Base-by-base conservation (phyloP, 1,139 yeast genomes). In the Schizosaccharomyces versatilis region DNA sequence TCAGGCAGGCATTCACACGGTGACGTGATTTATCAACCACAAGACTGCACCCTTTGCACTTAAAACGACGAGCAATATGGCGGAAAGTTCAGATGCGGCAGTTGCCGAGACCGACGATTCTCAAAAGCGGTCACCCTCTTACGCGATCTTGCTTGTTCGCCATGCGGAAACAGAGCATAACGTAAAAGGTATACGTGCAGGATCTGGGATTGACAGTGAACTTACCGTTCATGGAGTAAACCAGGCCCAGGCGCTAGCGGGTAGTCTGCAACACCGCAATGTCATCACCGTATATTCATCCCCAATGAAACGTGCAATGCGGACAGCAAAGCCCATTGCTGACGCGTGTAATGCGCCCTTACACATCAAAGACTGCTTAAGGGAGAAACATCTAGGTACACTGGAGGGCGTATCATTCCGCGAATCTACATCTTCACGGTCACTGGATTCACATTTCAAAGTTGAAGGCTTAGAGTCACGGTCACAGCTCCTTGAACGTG, bases 201-300 rank as follows among this genome's bases (percentile, higher is more conserved):
- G 49, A 24, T n/a, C 41, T 39, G 14, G 49, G 9, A 44, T 44
- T 44, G 49, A 44, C 49, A 44, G 49, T 8, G 49, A 44, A 44
- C 32, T 44, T 14, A 44, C 49, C 7, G 32, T 44, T 2, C 49
- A 44, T 14, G 49, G 49, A 10, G 19, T 10, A 19, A 44, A 44
- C n/a, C 49, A 44, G 19, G 49, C 49, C 19, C 19, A 44, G 14
- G 32, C 19, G n/a, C 49, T 44, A 17, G 49, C 49, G 8, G 19
- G 32, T 7, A 19, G 38, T 44, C 10, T 44, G 9, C 19, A 32
- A 32, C 15, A 8, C 7, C n/a, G 14, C 6, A 32, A 24, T 10
- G 38, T 44, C 32, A 15, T 17, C 14, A 10, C 38, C n/a, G 32
- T 44, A 6, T 44, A 44, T 32, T 44, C 49, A 1, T 44, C 49